Conservation (phyloP, 2,329 filamentous ascomycete genomes). For the Colletotrichum incanum region DNA sequence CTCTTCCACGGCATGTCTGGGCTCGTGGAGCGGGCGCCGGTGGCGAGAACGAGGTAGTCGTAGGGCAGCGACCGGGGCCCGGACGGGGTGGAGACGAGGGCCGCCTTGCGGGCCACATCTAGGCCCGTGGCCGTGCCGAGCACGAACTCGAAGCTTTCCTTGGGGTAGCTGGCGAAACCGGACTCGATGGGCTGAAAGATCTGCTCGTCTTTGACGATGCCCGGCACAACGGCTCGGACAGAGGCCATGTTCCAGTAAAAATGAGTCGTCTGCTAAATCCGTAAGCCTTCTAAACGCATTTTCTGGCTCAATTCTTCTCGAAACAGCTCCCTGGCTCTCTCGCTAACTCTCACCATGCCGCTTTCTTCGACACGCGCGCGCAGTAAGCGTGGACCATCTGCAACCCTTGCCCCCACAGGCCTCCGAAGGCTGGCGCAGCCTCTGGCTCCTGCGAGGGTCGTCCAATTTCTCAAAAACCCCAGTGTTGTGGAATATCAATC, state of each 20-base stretch:
- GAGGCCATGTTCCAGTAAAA: constrained; percentile 74
- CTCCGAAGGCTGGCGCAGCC: constrained; percentile 27
- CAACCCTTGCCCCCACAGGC: constrained; percentile 18
- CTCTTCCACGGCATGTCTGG: constrained; percentile 68
- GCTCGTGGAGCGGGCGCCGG: constrained; percentile 63
- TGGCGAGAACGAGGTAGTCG: constrained; percentile 71
- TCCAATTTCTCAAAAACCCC: neutral
- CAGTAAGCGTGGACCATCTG: neutral
- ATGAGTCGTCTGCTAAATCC: constrained; percentile 63
- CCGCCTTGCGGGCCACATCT: constrained; percentile 57
- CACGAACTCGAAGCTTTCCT: constrained; percentile 66
- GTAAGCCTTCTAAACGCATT: constrained; percentile 6
- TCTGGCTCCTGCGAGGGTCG: neutral
- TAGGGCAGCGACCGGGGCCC: constrained; percentile 59
- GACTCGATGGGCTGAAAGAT: constrained; percentile 65
- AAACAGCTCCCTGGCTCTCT: neutral
- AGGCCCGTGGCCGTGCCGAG: constrained; percentile 63
- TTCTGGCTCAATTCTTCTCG: neutral
- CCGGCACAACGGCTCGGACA: constrained; percentile 69
- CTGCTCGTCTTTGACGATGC: constrained; percentile 64
- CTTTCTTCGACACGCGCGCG: neutral
- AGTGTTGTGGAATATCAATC: neutral
- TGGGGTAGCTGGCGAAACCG: constrained; percentile 66
- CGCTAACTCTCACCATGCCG: neutral
- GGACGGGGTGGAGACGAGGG: constrained; percentile 55